Base-by-base conservation (phyloP, 768 basidiomycete genomes). In the Austroboletus eburneus region DNA sequence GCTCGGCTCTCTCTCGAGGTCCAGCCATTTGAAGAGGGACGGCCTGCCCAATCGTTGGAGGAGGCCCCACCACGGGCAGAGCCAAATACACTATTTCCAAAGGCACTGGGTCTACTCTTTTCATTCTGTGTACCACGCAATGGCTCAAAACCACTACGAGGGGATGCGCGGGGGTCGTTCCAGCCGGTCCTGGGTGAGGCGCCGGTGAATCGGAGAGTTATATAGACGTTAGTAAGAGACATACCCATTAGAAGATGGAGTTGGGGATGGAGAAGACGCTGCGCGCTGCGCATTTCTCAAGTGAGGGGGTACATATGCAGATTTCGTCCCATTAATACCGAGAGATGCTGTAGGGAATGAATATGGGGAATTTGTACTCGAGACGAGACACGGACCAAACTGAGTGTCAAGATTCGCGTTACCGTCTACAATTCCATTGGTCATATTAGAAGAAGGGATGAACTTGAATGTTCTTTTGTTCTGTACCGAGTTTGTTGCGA, bases 341-440 rank as follows among this genome's bases (percentile, higher is more conserved):
- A 90, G 83, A 74, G 83, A 77, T 64, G 82, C 87, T 90, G 65
- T 7, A 45, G 32, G 39, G 34, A 29, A 17, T 37, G 29, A 42
- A 43, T 16, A 51, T 21, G 42, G 41, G 43, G 27, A 5, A 33
- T 36, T 35, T 33, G 38, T 9, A 32, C n/a, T n/a, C n/a, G 9
- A 2, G 17, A 46, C 1, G 33, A 42, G 17, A 34, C 27, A 72
- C 80, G 55, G 54, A 87, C 87, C 77, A 67, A 91, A 86, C 66
- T 81, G 77, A 65, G 74, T 73, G 76, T 90, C 87, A 62, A 89
- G 72, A 72, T 77, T 81, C 68, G 76, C 68, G 62, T 70, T 72
- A 66, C 77, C 82, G 72, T 89, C 87, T 85, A 87, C 80, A 77
- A 81, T 80, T 80, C 85, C 87, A 90, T 89, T 89, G 75, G 86